Base-by-base conservation (phyloP, 805 yeast species). In the Maudiozyma turicensis region DNA sequence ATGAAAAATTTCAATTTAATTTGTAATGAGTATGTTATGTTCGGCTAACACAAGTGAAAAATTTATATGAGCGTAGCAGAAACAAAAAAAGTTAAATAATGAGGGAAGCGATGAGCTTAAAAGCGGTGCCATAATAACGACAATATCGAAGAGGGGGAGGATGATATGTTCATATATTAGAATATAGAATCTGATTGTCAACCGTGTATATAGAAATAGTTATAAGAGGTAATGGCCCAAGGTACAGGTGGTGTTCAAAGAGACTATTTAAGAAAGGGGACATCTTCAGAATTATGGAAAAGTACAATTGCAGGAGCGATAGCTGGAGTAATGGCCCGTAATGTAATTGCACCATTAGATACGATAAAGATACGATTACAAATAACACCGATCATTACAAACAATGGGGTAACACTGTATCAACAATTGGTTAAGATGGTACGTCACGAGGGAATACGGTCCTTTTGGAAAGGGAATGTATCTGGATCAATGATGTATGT, bases 391-490 rank as follows among this genome's bases (percentile, higher is more conserved):
- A 40, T 46, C 8, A 20, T 42, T 9, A 40, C 31, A 9, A 32
- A 31, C 48, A 3, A 8, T 14, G 3, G 34, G 1, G 14, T 14
- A 15, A 20, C 26, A 2, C 4, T 20, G 26, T 20, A 20, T 20
- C 26, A 10, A 34, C n/a, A 34, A 34, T n/a, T n/a, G 37, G 37
- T 34, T 5, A 26, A 9, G 8, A 74, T 88, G 1, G 53, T 75
- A 1, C 61, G 64, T 15, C 72, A 78, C 34, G 98, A 91, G 64
- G 95, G 95, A 1, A 40, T 82, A 0, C 52, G 65, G 3, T 91
- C 88, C 0, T 71, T 91, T n/a, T 93, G 98, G 98, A 90, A 89
- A 63, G 99, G 99, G 0, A 93, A 93, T 61, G 74, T 87, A 0
- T 95, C 99, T 0, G 99, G 98, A 0, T 88, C 88, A 54, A 64